A percentile compares a stretch with the other conserved stretches of the same genome.
These are phyloP conservation scores for Vicia villosa DNA, from an alignment of 306 rosid genomes.

Conservation along the genomic window DNA sequence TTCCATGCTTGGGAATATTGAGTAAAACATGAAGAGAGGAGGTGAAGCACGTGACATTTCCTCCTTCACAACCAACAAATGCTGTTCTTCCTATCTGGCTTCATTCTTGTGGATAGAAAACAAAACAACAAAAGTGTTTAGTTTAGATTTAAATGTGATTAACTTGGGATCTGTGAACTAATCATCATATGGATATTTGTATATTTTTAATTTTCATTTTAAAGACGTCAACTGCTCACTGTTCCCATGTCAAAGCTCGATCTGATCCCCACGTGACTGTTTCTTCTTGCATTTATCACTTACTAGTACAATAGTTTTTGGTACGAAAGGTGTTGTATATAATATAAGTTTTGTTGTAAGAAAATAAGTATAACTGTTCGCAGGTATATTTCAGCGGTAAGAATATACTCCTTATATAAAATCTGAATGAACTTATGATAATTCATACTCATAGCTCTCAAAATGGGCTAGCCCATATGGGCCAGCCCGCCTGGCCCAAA, in stretches of 20 bases:
- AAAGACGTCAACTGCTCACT: slow-evolving; percentile 41
- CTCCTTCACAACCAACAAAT: slow-evolving; percentile 46
- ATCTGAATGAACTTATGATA: too few relatives aligned
- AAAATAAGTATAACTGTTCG: too few relatives aligned
- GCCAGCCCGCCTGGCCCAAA: too few relatives aligned
- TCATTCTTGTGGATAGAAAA: slow-evolving; percentile 21
- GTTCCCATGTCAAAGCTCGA: slow-evolving; percentile 46
- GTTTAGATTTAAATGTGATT: slow-evolving; percentile 13
- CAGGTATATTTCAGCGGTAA: too few relatives aligned
- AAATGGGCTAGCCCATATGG: too few relatives aligned
- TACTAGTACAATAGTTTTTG: not conserved
- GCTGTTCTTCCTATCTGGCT: slow-evolving; percentile 14
- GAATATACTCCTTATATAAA: too few relatives aligned
- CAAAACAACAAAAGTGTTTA: slow-evolving; percentile 2
- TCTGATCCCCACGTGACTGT: slow-evolving; percentile 42
- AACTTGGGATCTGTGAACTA: slow-evolving; percentile 64
- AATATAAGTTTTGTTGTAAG: too few relatives aligned
- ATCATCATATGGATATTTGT: slow-evolving; percentile 51
- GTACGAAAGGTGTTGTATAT: not conserved
- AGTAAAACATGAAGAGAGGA: slow-evolving; percentile 23
- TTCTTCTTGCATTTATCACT: not conserved
- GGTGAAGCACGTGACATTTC: slow-evolving; percentile 62
- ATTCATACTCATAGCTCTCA: too few relatives aligned
- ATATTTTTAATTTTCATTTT: slow-evolving; percentile 29
- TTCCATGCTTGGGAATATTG: slow-evolving; percentile 23